A percentile compares a stretch with the other conserved stretches of the same genome.
Evolutionary conservation across 2,329 filamentous ascomycete genomes (phyloP).

Genomic region (Harringtonia lauricola): DNA sequence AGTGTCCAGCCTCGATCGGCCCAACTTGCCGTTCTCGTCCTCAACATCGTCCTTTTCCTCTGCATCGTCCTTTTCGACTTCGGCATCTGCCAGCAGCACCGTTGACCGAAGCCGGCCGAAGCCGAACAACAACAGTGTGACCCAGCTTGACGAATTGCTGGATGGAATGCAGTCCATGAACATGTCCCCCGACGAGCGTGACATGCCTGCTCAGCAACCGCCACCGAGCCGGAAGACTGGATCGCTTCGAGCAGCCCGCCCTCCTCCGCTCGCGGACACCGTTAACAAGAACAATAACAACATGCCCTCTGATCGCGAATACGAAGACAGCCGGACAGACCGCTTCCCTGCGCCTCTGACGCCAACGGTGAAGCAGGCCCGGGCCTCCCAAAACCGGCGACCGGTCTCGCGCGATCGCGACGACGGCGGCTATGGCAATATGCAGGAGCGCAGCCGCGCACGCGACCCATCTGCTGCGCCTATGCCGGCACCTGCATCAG

Average conservation of each 20-base stretch:
- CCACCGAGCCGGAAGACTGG: not conserved
- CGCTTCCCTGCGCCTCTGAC: not conserved
- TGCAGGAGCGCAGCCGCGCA: not conserved
- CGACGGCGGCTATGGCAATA: not conserved
- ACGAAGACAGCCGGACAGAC: not conserved
- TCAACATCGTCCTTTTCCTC: constrained; percentile 42
- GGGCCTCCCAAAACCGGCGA: constrained; percentile 8
- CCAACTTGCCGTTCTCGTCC: constrained; percentile 47
- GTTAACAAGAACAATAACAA: not conserved
- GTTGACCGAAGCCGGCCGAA: not conserved
- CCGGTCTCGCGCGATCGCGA: not conserved
- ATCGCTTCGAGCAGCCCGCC: constrained; percentile 1
- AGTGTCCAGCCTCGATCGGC: constrained; percentile 46
- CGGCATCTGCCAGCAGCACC: not conserved
- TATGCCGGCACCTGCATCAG: not conserved
- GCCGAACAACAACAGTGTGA: constrained; percentile 27
- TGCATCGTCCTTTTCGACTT: not conserved
- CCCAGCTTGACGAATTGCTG: constrained; percentile 41
- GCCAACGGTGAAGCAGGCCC: not conserved
- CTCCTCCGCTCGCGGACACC: not conserved
- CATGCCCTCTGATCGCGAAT: not conserved
- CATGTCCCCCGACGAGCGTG: not conserved
- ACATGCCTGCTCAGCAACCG: too few species aligned
- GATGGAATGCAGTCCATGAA: constrained; percentile 43
- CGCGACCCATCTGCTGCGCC: not conserved